phyloP scores from a whole-genome alignment of 2,329 filamentous ascomycete species.

The Zelopaecilomyces penicillatus region DNA sequence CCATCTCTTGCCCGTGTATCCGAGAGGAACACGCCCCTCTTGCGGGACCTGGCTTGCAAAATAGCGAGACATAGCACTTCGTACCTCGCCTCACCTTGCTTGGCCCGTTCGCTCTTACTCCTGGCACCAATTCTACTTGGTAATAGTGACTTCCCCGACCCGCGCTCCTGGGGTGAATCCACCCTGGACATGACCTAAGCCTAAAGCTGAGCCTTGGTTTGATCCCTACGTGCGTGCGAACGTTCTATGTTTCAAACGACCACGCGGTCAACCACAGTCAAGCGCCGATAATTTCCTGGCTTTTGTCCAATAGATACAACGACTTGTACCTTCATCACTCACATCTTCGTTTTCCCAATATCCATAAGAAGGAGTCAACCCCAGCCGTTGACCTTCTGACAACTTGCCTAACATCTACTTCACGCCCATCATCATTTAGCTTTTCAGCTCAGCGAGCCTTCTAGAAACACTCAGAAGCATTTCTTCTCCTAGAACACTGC shows the following conservation, averaged over 20 bases:
- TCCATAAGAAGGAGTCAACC: too few species aligned
- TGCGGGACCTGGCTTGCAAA: neutral
- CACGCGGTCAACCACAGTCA: neutral
- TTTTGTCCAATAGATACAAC: too few species aligned
- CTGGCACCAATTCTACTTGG: neutral
- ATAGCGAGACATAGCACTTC: constrained; percentile 2
- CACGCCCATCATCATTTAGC: too few species aligned
- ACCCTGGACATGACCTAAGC: neutral
- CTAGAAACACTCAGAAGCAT: too few species aligned
- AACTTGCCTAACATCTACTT: too few species aligned
- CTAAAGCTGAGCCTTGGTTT: neutral
- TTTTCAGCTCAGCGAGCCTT: too few species aligned
- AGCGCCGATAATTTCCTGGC: too few species aligned
- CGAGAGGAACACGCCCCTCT: neutral
- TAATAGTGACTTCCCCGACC: constrained; percentile 1
- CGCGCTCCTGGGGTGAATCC: neutral
- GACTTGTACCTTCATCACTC: too few species aligned
- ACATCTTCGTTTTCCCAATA: too few species aligned
- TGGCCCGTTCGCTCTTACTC: neutral
- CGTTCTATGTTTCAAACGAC: constrained; percentile 5
- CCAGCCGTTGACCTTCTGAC: too few species aligned
- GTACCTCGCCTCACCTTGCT: neutral
- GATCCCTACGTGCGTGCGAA: neutral
- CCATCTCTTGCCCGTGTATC: neutral
- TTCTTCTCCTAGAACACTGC: too few species aligned